These are phyloP conservation scores for Pythium phragmiticola DNA, from an alignment of 352 stramenopile species.

Conservation along the genomic window DNA sequence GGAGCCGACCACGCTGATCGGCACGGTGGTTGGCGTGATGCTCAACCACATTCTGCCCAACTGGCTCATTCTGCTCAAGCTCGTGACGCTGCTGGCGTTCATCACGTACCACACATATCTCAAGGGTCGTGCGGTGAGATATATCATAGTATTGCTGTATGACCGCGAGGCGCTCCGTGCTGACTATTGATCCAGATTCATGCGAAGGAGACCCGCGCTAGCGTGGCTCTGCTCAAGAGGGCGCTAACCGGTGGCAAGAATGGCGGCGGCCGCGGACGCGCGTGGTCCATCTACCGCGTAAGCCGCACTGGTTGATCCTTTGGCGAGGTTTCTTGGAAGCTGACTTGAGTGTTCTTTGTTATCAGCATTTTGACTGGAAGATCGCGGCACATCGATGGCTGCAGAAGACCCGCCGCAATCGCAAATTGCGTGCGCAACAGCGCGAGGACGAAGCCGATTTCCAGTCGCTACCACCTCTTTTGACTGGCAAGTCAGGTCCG, in stretches of 20 bases:
- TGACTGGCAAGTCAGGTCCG: background rate
- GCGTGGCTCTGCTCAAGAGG: conserved; percentile 41
- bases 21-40: conserved; percentile 79
- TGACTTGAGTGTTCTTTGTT: background rate
- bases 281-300: conserved; percentile 75
- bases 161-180: too few species aligned
- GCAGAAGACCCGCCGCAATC: conserved; percentile 57
- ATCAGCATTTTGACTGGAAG: conserved; percentile 65
- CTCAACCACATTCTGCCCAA: conserved; percentile 82
- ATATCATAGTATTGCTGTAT: too few species aligned
- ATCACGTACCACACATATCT: conserved; percentile 71
- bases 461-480: conserved; percentile 45
- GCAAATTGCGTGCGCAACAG: conserved; percentile 39
- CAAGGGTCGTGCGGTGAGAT: conserved; percentile 49
- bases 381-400: conserved; percentile 67
- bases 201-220: conserved; percentile 50
- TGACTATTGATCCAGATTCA: conserved; percentile 32
- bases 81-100: conserved; percentile 70
- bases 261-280: conserved; percentile 42
- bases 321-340: background rate
- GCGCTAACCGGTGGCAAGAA: conserved; percentile 48
- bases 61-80: conserved; percentile 79
- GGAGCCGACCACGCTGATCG: conserved; percentile 92
- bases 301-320: background rate
- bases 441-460: conserved; percentile 66